Evolutionary conservation across 73 alveolate genomes (phyloP), one percentile per base, ranked within the genome.

Genomic region (Blepharisma japonicum): DNA sequence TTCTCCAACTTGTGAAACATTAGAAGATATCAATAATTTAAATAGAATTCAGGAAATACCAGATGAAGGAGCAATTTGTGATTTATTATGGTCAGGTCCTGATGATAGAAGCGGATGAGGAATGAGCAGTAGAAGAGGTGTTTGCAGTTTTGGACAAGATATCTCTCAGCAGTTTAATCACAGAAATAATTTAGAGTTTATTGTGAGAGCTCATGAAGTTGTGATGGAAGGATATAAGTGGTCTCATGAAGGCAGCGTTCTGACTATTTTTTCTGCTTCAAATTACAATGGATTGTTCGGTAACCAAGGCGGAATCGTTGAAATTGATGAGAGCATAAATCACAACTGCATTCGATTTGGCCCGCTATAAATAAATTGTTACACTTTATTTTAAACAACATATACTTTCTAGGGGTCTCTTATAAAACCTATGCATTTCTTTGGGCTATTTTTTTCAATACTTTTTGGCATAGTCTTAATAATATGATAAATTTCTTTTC

Each of bases 91-190:
- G 95, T 74, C 90, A 68, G 94, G 84, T 84, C 96, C 96, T 55
- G 96, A 90, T 71, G 95, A 76, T 66, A 83, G 90, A 45, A 53
- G 83, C 68, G 99, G 99, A 11, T 95, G 99, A 98, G 96, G 96
- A 45, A 84, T 89, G 54, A 56, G 89, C 55, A 92, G 94, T 0
- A 82, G 97, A 38, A 89, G 91, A 11, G 97, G 96, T 8, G 98
- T 97, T 7, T 91, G 78, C 83, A 81, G 94, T 42, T 95, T 95
- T 89, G 99, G 99, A 7, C 87, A 86, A 82, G 98, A 94, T 77
- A 90, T 92, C 70, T 84, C 97, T 8, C 96, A 93, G 84, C 86
- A 84, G 66, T 91, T 93, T 88, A 91, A 86, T 71, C 91, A 89
- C 71, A 81, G 82, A 68, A 77, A 90, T 77, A 68, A 48, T 14